Conservation (phyloP, 2,329 filamentous ascomycete genomes). For the Gaeumannomyces tritici region DNA sequence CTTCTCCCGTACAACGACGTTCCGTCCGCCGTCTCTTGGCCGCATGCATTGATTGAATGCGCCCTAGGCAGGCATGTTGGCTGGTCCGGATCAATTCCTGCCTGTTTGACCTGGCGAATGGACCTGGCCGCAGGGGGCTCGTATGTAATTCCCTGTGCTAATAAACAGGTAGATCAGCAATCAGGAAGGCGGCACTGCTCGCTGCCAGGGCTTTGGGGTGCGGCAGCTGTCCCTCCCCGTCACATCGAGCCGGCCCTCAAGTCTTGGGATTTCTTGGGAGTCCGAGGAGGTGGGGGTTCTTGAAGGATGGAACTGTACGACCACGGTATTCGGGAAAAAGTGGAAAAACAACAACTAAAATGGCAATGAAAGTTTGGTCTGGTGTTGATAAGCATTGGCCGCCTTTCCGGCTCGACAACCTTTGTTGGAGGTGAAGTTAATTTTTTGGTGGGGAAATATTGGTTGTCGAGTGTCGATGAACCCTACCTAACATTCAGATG, state of each 20-base stretch:
- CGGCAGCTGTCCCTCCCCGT: neutral
- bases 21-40: neutral
- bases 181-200: neutral
- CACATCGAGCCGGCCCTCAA: neutral
- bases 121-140: neutral
- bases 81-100: neutral
- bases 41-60: neutral
- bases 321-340: neutral
- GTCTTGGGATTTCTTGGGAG: neutral
- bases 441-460: too few species aligned
- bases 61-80: neutral
- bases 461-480: too few species aligned
- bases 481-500: too few species aligned
- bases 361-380: neutral
- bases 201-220: neutral
- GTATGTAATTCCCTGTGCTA: neutral
- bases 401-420: too few species aligned
- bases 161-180: neutral
- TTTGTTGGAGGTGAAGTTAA: neutral
- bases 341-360: neutral
- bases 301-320: neutral
- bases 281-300: neutral
- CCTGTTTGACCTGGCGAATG: neutral
- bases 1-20: neutral
- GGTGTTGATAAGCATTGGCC: neutral